Evolutionary conservation across 140 eudicot genomes (phyloP), one percentile per base, ranked within the genome.

Genomic region (Bidens hawaiensis): DNA sequence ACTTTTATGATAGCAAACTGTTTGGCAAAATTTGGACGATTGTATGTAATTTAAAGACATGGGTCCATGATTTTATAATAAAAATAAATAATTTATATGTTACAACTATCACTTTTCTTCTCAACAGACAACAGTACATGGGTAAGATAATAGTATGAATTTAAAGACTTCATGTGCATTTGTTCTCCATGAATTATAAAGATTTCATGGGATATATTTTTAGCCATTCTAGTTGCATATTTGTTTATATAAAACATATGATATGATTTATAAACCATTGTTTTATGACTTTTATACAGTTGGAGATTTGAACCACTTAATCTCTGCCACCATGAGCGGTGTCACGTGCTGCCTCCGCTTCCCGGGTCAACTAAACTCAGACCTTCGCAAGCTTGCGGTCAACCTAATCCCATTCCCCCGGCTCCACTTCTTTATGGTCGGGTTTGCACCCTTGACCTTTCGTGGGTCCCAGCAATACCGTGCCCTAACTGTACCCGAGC

Each of bases 381-480:
- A 55, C 43, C 62, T 55, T 15, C 62, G 62, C 42, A 55, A 55
- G 62, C 62, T 55, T 16, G 62, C 62, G 9, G 62, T 55, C 62
- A 55, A 55, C 62, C 25, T 55, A 9, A 55, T 55, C 42, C 62
- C 62, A 8, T 55, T 55, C 42, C 62, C 62, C 0, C 24, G 62
- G 25, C 62, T 55, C 42, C 62, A 55, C 62, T 55, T 55, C 43
- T 55, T 55, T 42, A 55, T 55, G 62, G 62, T 55, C 4, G 62
- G 62, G 62, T 55, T 55, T 3, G 62, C 62, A 55, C 62, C 62
- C 7, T 3, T 55, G 2, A 55, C 62, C 15, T 55, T 42, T 1
- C 62, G 62, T 28, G 62, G 62, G 62, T 55, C 62, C 62, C 62
- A 55, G 22, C 62, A 55, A 8, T 55, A 55, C 15, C 62, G 62